Conservation (phyloP, 2,329 filamentous ascomycete genomes). For the Podosphaera xanthii region DNA sequence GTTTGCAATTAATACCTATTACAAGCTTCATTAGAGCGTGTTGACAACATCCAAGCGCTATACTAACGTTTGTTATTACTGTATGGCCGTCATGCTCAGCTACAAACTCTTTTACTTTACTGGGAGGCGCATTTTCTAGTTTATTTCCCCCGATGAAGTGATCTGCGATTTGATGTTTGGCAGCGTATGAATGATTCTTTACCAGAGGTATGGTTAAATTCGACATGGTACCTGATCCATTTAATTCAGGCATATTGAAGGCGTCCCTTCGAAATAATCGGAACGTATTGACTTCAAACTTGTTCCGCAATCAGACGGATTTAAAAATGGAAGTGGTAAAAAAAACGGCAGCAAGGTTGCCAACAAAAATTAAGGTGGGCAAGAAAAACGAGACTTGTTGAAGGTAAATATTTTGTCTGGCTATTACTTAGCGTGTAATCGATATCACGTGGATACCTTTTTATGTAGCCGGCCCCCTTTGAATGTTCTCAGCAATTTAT, state of each 20-base stretch:
- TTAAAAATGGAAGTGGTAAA: no score
- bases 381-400: no score
- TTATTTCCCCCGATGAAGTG: conserved; percentile 96
- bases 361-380: no score
- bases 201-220: conserved; percentile 22
- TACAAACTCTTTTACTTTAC: conserved; percentile 93
- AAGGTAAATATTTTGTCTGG: no score
- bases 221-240: conserved; percentile 18
- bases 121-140: conserved; percentile 56
- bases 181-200: conserved; percentile 47
- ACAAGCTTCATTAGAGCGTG: background rate
- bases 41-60: background rate
- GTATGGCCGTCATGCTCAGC: conserved; percentile 77
- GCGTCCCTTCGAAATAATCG: conserved; percentile 9
- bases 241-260: conserved; percentile 25
- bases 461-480: no score
- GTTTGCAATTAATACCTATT: conserved; percentile 89
- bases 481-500: no score
- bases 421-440: no score
- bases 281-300: background rate
- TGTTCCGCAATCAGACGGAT: no score
- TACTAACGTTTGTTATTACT: conserved; percentile 82
- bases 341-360: no score
- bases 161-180: conserved; percentile 61
- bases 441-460: no score